Base-by-base conservation (phyloP, 768 basidiomycete genomes). In the Brasilioporus rufonigricans region DNA sequence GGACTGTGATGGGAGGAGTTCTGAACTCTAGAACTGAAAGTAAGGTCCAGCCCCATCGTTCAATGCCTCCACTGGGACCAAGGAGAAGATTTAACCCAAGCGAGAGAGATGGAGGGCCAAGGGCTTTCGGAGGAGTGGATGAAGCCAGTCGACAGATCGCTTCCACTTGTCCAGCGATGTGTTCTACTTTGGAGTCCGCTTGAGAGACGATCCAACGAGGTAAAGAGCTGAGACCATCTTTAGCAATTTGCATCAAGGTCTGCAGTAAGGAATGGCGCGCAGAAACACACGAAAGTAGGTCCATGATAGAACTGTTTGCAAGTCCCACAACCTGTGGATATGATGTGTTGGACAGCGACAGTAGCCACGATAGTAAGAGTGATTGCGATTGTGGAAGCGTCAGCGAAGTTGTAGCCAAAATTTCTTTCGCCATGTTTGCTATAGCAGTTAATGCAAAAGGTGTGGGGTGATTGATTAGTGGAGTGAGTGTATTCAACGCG, bases 31-130 rank as follows among this genome's bases (percentile, higher is more conserved):
- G 73, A n/a, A 88, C 90, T 0, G 83, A 81, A 27, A 98, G 77
- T 5, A 99, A 65, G 45, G 82, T 81, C 87, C 89, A 93, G 5
- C 93, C 91, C 96, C 94, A 98, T 68, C 86, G 86, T 62, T 97
- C 93, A 18, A 97, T 83, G 0, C 89, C 87, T 7, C 93, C 92
- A 0, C 74, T 80, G 1, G 93, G 87, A 4, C 93, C 93, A 1
- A 96, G 77, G 6, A 93, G 76, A 51, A 79, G 80, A 9, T 78
- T 81, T 3, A 91, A 73, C 35, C 75, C 76, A 16, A 74, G 68
- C 14, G 80, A 76, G 32, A 90, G 76, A n/a, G 78, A 62, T 2
- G 74, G 63, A 27, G 80, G 61, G 14, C 73, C 65, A 32, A 50
- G 40, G n/a, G 38, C 27, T 52, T 59, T 62, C 2, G 61, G 51